These are phyloP conservation scores for Lizonia empirigonia DNA, from an alignment of 2,329 filamentous ascomycete species.

Conservation along the genomic window DNA sequence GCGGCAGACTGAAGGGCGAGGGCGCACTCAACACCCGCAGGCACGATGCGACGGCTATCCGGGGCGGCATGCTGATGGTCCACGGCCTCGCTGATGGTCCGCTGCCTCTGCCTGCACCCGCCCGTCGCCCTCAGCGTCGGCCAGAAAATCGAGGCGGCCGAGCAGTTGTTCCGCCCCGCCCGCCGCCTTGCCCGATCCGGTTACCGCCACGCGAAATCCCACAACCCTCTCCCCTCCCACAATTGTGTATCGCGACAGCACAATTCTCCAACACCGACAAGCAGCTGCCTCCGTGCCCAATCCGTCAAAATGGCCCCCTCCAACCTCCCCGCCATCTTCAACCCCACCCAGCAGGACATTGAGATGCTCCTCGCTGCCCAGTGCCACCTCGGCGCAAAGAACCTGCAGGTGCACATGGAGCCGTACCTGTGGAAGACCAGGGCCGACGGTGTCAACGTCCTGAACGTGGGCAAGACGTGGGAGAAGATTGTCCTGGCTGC, in stretches of 20 bases:
- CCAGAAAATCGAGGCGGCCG: background rate
- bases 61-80: constrained; percentile 51
- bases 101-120: background rate
- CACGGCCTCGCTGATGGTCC: background rate
- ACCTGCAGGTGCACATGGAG: constrained; percentile 99
- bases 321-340: constrained; percentile 94
- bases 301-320: constrained; percentile 83
- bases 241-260: constrained; percentile 26
- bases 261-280: constrained; percentile 28
- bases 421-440: constrained; percentile 99
- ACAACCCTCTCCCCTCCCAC: constrained; percentile 16
- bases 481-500: constrained; percentile 99
- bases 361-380: constrained; percentile 99
- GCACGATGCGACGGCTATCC: constrained; percentile 53
- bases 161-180: background rate
- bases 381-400: constrained; percentile 97
- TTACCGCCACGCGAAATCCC: constrained; percentile 6
- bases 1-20: constrained; percentile 57
- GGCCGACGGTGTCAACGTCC: constrained; percentile 95
- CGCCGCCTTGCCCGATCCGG: background rate
- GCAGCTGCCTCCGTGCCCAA: constrained; percentile 37
- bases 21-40: constrained; percentile 48
- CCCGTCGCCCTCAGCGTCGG: background rate
- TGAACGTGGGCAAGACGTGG: constrained; percentile 99
- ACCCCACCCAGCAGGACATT: constrained; percentile 97